A percentile compares a stretch with the other conserved stretches of the same genome.
Conservation (phyloP, 2,329 filamentous ascomycete genomes). For the Penicillium olsonii region DNA sequence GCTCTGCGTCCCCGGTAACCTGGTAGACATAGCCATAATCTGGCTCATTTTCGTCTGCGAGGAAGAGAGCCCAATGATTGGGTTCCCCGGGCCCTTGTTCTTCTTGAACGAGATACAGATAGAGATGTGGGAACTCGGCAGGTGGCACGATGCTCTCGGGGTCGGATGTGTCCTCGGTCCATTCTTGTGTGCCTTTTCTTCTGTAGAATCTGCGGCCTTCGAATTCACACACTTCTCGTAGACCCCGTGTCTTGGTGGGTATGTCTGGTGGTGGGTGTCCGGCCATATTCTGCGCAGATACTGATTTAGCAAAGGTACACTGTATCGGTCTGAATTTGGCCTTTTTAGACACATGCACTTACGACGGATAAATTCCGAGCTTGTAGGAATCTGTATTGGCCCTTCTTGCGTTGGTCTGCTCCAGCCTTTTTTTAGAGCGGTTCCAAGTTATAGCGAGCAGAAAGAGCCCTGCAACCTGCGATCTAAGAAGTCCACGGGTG, state of each 20-base stretch:
- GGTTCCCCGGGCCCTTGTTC: constrained; percentile 21
- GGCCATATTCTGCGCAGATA: constrained; percentile 1
- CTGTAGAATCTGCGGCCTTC: constrained; percentile 19
- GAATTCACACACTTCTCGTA: constrained; percentile 22
- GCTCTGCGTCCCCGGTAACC: constrained; percentile 28
- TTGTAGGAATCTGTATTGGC: no score
- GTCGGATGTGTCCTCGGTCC: constrained; percentile 13
- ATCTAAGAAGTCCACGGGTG: no score
- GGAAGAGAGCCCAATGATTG: constrained; percentile 25
- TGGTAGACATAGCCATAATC: constrained; percentile 24
- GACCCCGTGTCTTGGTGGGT: constrained; percentile 14
- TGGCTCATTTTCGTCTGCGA: constrained; percentile 25
- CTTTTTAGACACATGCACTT: no score
- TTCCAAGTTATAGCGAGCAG: no score
- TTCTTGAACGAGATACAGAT: constrained; percentile 26
- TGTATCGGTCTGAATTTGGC: no score
- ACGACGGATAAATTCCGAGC: no score
- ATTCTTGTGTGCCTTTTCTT: constrained; percentile 17
- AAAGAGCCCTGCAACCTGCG: no score
- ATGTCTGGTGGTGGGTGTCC: constrained; percentile 1
- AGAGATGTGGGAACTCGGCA: constrained; percentile 4
- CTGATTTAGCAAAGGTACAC: no score
- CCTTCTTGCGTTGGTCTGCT: no score
- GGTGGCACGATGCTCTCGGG: neutral
- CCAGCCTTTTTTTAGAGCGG: no score